Base-by-base conservation (phyloP, 169 alveolate genomes). In the Pseudocohnilembus persalinus region DNA sequence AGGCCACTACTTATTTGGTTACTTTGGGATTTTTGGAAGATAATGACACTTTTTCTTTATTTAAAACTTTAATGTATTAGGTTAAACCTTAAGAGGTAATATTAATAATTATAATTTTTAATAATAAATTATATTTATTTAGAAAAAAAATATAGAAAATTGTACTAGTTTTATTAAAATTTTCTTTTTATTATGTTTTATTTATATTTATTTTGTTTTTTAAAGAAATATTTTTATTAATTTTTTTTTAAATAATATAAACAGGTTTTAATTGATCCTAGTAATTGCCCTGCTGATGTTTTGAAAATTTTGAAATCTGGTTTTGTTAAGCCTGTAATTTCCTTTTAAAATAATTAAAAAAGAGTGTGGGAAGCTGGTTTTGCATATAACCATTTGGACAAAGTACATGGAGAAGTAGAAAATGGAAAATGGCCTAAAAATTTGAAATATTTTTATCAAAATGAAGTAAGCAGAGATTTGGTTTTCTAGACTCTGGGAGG, bases 71-170 rank as follows among this genome's bases (percentile, higher is more conserved):
- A 29, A 77, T 94, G 63, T 89, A 89, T 81, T 84, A 95, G 78
- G 83, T 94, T 72, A 87, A 96, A 73, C 98, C 98, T 0, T 90
- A 89, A n/a, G 98, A 96, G 85, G 92, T 49, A 49, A 49, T 11
- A 49, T 11, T 20, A 49, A 49, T 49, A 49, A 49, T 49, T 11
- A 11, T 11, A 11, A 49, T 4, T 49, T 49, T 4, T 49, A 49
- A 49, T 11, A 11, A 11, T 20, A 49, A 11, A 11, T 49, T 49
- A 49, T 49, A 11, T 11, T 49, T 49, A 11, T 11, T 49, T n/a
- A n/a, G n/a, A n/a, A n/a, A n/a, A n/a, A n/a, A n/a, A n/a, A n/a
- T n/a, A n/a, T n/a, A n/a, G n/a, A n/a, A n/a, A n/a, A n/a, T n/a
- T n/a, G n/a, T 49, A 49, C 20, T 49, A 11, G 20, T 49, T 49